phyloP scores from a whole-genome alignment of 2,329 filamentous ascomycete genomes.

The Colletotrichum chrysophilum region DNA sequence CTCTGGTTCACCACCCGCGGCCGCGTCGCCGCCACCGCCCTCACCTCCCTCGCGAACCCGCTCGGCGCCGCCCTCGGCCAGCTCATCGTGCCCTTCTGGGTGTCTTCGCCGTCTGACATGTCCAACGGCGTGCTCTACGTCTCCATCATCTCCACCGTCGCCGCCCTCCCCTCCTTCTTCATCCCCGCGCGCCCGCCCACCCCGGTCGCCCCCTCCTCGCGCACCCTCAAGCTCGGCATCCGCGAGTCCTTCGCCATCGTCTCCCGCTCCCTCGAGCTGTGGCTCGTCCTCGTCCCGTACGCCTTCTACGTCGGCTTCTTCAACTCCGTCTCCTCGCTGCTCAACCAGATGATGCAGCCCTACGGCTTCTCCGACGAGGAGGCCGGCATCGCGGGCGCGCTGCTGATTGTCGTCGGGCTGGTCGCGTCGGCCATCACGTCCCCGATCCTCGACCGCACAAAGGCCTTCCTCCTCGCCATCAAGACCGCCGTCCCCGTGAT shows the following conservation, averaged over 20 bases:
- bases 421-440: constrained; percentile 76
- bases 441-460: constrained; percentile 85
- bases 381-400: constrained; percentile 86
- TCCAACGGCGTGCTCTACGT: constrained; percentile 86
- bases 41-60: constrained; percentile 86
- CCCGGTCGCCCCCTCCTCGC: constrained; percentile 72
- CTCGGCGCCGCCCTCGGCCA: constrained; percentile 89
- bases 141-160: constrained; percentile 75
- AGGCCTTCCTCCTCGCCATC: constrained; percentile 76
- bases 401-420: constrained; percentile 89
- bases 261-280: constrained; percentile 71
- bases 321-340: constrained; percentile 85
- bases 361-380: constrained; percentile 85
- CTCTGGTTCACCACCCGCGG: constrained; percentile 91
- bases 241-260: constrained; percentile 59
- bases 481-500: constrained; percentile 78
- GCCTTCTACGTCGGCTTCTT: constrained; percentile 88
- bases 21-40: constrained; percentile 84
- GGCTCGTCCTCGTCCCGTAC: constrained; percentile 83
- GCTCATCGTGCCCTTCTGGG: constrained; percentile 82
- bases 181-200: constrained; percentile 79
- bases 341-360: constrained; percentile 89
- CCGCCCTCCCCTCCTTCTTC: constrained; percentile 79
- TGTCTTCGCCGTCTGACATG: constrained; percentile 65
- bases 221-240: constrained; percentile 60